Percentiles rank a stretch among this genome's conserved stretches.
Conservation (phyloP, 73 alveolate species). For the Symbiodinium pilosum region DNA sequence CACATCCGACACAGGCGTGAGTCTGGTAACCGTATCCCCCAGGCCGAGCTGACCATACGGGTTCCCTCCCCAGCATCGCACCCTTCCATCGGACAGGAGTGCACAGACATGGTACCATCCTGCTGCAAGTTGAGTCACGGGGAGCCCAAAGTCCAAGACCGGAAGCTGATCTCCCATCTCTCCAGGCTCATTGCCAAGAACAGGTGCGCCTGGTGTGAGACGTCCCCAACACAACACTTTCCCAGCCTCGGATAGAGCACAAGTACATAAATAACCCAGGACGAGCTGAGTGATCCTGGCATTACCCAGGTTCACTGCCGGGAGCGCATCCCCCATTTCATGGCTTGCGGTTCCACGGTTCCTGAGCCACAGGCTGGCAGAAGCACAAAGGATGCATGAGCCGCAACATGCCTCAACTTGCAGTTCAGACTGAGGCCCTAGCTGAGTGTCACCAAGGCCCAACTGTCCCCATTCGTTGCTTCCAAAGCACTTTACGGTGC, state of each 20-base stretch:
- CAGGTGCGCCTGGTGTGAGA: not conserved
- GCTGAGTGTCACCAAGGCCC: not conserved
- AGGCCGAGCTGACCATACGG: not conserved
- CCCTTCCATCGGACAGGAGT: not conserved
- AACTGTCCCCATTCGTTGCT: not conserved
- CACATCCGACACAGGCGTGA: not conserved
- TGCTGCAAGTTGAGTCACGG: not conserved
- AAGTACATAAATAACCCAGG: not conserved
- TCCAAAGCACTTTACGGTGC: not conserved
- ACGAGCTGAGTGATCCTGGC: not conserved
- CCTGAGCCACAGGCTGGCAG: not conserved
- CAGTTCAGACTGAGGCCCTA: not conserved
- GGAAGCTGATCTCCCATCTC: conserved; percentile 2
- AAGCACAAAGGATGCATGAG: not conserved
- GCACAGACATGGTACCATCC: not conserved
- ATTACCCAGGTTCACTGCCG: not conserved
- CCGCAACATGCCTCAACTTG: not conserved
- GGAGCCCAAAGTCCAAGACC: not conserved
- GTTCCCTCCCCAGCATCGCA: not conserved
- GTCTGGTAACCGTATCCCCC: not conserved
- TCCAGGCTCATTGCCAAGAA: not conserved
- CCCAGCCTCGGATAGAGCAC: not conserved
- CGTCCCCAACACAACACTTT: not conserved
- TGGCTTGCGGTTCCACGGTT: not conserved
- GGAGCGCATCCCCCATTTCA: not conserved